Evolutionary conservation across 1,284 basidiomycete genomes (phyloP).

Genomic region (Moesziomyces sp.): DNA sequence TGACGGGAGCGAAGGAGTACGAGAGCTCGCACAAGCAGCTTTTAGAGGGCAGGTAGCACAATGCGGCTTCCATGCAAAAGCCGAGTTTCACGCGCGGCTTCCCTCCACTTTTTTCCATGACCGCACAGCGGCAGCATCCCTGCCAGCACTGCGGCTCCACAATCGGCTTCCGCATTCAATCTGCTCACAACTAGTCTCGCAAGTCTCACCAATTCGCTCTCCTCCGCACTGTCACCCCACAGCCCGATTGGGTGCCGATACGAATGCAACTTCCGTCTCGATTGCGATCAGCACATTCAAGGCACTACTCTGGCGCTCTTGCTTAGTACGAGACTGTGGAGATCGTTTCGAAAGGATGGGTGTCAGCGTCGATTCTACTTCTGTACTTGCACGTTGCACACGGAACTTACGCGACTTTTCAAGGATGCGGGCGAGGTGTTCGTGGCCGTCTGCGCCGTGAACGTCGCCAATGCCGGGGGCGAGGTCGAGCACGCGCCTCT

Average conservation of each 20-base stretch:
- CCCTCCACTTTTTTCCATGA: neutral
- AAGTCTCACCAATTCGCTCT: no score
- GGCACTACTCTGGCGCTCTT: neutral
- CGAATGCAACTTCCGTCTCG: neutral
- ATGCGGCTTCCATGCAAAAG: neutral
- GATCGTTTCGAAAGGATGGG: neutral
- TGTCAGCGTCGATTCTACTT: no score
- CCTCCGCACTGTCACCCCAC: no score
- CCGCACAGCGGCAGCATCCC: no score
- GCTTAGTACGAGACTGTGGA: neutral
- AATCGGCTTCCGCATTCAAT: no score
- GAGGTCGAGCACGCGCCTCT: constrained; percentile 79
- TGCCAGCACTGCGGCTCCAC: no score
- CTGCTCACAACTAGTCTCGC: no score
- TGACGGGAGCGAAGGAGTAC: neutral
- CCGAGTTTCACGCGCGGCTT: constrained; percentile 15
- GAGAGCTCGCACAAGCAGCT: neutral
- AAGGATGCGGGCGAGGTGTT: constrained; percentile 59
- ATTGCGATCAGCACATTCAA: neutral
- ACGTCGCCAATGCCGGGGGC: constrained; percentile 71
- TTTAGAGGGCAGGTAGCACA: neutral
- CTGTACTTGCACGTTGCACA: no score
- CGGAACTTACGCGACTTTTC: constrained; percentile 49
- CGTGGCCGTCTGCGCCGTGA: constrained; percentile 71
- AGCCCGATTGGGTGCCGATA: no score